Base-by-base conservation (phyloP, 371 early-diverging fungal species). In the Saksenaea vasiformis region DNA sequence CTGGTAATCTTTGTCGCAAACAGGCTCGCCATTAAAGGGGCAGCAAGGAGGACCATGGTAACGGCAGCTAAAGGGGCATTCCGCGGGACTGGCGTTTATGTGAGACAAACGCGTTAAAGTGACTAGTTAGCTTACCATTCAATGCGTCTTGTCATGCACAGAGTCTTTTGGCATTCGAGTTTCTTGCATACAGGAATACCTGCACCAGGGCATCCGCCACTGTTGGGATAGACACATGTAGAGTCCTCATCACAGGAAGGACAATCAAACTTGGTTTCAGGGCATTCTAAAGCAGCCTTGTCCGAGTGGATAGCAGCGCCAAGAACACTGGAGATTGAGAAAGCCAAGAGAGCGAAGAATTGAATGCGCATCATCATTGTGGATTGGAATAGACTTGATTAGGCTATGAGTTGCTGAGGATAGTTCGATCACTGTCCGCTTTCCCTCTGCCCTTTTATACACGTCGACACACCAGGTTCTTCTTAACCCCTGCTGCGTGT, bases 171-270 rank as follows among this genome's bases (percentile, higher is more conserved):
- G 38, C 70, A 65, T n/a, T 26, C 10, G 4, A 34, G n/a, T n/a
- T n/a, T 22, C 54, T 59, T 26, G 31, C 67, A 67, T 4, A 38
- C 54, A n/a, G 70, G 70, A 17, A 64, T 53, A 27, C 70, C 70
- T 14, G 62, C 67, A 11, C 60, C 65, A 9, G 15, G 22, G 60
- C 76, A 73, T 2, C 76, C 76, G 26, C 61, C 67, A 26, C 68
- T 70, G 28, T 72, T 39, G 0, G 76, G 78, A 44, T 72, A 78
- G 3, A 69, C 57, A 58, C 78, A 78, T 38, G 36, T 39, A 35
- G 61, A 13, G 10, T 64, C 67, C 0, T 39, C 27, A 31, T 58
- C 62, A 35, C 77, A 77, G 9, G 65, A 26, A 15, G 74, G 74
- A 47, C 77, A 77, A 19, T 17, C 22, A 10, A 47, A 10, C 51